A percentile compares a stretch with the other conserved stretches of the same genome.
Conservation (phyloP, 129 eudicot genomes). For the Chrysanthemum seticuspe region DNA sequence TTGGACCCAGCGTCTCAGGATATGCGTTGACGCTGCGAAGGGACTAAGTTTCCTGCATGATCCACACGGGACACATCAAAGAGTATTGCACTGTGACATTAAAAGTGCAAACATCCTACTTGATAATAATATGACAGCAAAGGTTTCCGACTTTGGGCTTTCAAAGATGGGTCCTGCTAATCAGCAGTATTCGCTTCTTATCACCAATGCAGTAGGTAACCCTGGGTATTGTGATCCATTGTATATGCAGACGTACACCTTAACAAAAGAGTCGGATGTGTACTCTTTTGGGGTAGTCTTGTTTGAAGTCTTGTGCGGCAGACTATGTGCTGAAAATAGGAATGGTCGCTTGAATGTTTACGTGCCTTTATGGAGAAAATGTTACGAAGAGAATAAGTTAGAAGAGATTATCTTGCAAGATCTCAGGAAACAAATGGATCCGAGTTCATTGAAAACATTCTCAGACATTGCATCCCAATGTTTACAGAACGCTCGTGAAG, state of each 20-base stretch:
- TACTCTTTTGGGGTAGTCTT: slow-evolving; percentile 24
- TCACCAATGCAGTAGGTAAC: not conserved
- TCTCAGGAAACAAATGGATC: not conserved
- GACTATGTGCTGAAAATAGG: not conserved
- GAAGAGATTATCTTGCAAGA: not conserved
- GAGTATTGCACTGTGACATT: slow-evolving; percentile 6
- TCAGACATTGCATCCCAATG: slow-evolving; percentile 12
- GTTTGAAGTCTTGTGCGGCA: slow-evolving; percentile 21
- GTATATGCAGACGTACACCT: not conserved
- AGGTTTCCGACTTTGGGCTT: slow-evolving; percentile 19
- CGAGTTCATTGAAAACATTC: not conserved
- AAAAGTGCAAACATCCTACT: slow-evolving; percentile 13
- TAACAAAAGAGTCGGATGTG: slow-evolving; percentile 16
- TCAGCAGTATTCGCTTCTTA: not conserved
- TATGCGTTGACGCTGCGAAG: too few species aligned
- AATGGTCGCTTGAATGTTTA: not conserved
- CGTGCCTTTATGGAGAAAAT: not conserved
- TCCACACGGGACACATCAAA: not conserved
- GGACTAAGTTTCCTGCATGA: too few species aligned
- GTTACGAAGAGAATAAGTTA: not conserved
- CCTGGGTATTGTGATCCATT: slow-evolving; percentile 5
- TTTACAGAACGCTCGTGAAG: not conserved
- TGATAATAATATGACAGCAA: not conserved
- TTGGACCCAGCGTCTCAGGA: too few species aligned
- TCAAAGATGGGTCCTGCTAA: slow-evolving; percentile 16